A percentile compares a stretch with the other conserved stretches of the same genome.
Conservation (phyloP, 2,329 filamentous ascomycete genomes). For the Phyllosticta citriasiana region DNA sequence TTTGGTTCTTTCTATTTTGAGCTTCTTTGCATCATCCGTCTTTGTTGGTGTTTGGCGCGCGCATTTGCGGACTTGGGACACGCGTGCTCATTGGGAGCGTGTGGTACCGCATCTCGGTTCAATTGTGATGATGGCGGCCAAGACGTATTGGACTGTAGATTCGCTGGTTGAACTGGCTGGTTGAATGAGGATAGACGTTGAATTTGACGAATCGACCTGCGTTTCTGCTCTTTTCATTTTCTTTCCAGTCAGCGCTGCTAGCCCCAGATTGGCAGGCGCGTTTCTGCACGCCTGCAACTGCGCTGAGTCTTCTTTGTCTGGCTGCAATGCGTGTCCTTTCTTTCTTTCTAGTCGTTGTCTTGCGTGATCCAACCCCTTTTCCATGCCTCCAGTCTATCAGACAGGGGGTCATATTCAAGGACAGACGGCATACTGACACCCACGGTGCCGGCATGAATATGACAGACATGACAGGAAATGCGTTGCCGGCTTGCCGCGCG, state of each 20-base stretch:
- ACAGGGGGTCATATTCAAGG: neutral
- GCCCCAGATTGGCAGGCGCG: neutral
- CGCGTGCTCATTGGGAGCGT: neutral
- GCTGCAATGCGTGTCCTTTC: neutral
- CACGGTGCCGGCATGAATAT: neutral
- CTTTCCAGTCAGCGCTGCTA: neutral
- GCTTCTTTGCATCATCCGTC: neutral
- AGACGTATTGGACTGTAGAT: neutral
- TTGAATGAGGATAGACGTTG: neutral
- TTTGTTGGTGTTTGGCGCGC: neutral
- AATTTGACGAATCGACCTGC: neutral
- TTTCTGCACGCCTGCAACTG: no score
- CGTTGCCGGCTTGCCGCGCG: neutral
- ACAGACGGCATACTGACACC: neutral
- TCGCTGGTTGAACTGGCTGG: neutral
- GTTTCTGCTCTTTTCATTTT: neutral
- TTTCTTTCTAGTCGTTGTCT: neutral
- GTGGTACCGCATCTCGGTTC: neutral
- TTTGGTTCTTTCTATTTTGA: neutral
- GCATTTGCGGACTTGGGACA: neutral
- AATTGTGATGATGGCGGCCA: neutral
- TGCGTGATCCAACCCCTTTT: neutral
- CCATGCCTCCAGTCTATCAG: neutral
- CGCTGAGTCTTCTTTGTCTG: neutral
- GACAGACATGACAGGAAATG: neutral